Evolutionary conservation across 495 filamentous ascomycete genomes (phyloP).

Genomic region (Trichoderma asperelloides): DNA sequence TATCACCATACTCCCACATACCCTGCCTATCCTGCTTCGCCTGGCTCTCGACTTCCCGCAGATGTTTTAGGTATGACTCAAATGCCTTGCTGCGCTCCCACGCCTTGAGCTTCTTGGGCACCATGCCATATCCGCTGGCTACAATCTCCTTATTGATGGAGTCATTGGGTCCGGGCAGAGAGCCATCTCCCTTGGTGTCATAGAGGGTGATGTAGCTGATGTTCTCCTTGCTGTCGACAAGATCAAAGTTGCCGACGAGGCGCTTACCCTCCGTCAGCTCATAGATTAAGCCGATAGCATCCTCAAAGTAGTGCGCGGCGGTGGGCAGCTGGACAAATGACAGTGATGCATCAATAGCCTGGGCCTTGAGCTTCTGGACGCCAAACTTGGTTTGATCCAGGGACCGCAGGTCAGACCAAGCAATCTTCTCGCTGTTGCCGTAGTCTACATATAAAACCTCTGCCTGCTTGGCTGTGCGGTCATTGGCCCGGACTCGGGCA

Average conservation of each 20-base stretch:
- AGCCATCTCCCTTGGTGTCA: conserved; percentile 58
- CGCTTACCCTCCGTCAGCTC: conserved; percentile 57
- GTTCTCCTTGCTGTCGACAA: conserved; percentile 61
- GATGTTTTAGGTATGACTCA: conserved; percentile 55
- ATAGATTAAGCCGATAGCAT: conserved; percentile 62
- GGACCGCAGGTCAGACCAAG: conserved; percentile 74
- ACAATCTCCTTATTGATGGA: conserved; percentile 84
- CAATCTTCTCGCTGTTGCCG: conserved; percentile 81
- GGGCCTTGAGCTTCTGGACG: conserved; percentile 66
- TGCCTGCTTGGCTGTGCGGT: conserved; percentile 76
- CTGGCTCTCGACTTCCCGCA: conserved; percentile 59
- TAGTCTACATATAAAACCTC: conserved; percentile 95
- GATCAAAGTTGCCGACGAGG: conserved; percentile 87
- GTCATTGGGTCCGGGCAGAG: conserved; percentile 38
- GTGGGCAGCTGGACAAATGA: conserved; percentile 82
- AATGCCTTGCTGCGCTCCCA: conserved; percentile 70
- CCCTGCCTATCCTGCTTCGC: conserved; percentile 72
- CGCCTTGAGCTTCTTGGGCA: conserved; percentile 75
- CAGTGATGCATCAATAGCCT: conserved; percentile 81
- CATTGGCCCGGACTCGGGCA: conserved; percentile 80
- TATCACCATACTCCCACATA: conserved; percentile 97
- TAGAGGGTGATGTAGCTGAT: conserved; percentile 76
- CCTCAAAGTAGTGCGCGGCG: conserved; percentile 65
- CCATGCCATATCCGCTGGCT: conserved; percentile 76
- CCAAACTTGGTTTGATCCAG: conserved; percentile 71